Base-by-base conservation (phyloP, 371 early-diverging fungal genomes). In the Syncephalastrum sp. region DNA sequence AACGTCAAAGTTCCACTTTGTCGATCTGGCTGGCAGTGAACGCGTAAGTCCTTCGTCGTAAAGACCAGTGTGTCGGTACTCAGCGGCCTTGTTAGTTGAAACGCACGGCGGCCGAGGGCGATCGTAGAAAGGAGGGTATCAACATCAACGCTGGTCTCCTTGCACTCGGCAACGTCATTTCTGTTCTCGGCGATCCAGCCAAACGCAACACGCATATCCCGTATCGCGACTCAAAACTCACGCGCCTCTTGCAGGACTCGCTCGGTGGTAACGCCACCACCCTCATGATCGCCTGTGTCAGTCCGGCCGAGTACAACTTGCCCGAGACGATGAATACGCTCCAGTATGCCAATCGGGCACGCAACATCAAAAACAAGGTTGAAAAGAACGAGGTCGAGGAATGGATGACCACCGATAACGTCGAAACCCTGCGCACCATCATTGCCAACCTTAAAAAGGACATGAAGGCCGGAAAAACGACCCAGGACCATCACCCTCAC, bases 1-100 rank as follows among this genome's bases (percentile, higher is more conserved):
- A 21, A 80, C 81, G 8, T 91, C 93, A 41, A 99, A 98, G 74
- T 94, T 97, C 64, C 93, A 97, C 69, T 99, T 99, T 85, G 99
- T 99, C 43, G 99, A 99, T 83, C 77, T 99, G 64, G 99, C 99
- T 29, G 99, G 99, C 21, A 94, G 94, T 42, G 99, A 99, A 74
- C 86, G 99, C 52, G 82, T 83, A 77, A 56, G 64, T 15, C 10
- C 10, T 33, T 33, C 8, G 38, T 33, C 38, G 12, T 33, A 50
- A 50, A 50, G 1, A 4, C 17, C 0, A n/a, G n/a, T n/a, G 25
- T 23, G 12, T 33, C 38, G 38, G 41, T 41, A 24, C 4, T n/a
- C 33, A 19, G 47, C 53, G 10, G 14, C 15, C 23, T 5, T 52
- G 2, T 21, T 63, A 84, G 76, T 72, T 99, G 29, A 99, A 99